These are phyloP conservation scores for Daucus carota DNA, from an alignment of 129 eudicot genomes.

Conservation along the genomic window DNA sequence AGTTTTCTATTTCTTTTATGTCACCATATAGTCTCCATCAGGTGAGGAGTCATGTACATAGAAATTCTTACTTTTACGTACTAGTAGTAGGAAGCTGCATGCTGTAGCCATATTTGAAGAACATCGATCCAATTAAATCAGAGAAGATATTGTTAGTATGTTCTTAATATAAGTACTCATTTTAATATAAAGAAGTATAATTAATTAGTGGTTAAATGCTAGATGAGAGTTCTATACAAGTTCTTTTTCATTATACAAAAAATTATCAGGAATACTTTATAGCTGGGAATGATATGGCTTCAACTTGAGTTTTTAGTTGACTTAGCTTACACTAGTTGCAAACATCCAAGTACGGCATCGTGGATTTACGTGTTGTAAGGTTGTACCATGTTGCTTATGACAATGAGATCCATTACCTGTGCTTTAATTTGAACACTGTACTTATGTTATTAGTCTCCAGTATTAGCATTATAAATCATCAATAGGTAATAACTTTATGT, in stretches of 20 bases:
- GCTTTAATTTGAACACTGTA: not conserved
- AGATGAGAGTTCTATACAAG: not conserved
- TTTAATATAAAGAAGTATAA: not conserved
- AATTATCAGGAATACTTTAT: not conserved
- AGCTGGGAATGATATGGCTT: not conserved
- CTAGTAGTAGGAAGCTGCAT: not conserved
- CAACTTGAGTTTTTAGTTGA: not conserved
- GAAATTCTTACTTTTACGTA: not conserved
- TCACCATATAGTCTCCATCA: not conserved
- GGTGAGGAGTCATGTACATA: not conserved
- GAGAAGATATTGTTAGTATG: not conserved
- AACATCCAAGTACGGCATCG: not conserved
- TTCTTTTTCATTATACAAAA: not conserved
- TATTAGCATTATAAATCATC: not conserved
- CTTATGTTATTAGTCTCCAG: not conserved
- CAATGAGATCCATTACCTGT: not conserved
- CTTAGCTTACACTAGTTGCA: not conserved
- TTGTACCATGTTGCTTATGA: not conserved
- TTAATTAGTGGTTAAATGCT: not conserved
- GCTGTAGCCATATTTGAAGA: too few species aligned
- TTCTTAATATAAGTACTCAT: not conserved
- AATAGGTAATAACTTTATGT: not conserved
- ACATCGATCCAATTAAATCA: not conserved
- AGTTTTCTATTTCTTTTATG: not conserved
- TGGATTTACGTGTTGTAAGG: not conserved